phyloP scores from a whole-genome alignment of 768 basidiomycete genomes.

The Trametes coccinea region DNA sequence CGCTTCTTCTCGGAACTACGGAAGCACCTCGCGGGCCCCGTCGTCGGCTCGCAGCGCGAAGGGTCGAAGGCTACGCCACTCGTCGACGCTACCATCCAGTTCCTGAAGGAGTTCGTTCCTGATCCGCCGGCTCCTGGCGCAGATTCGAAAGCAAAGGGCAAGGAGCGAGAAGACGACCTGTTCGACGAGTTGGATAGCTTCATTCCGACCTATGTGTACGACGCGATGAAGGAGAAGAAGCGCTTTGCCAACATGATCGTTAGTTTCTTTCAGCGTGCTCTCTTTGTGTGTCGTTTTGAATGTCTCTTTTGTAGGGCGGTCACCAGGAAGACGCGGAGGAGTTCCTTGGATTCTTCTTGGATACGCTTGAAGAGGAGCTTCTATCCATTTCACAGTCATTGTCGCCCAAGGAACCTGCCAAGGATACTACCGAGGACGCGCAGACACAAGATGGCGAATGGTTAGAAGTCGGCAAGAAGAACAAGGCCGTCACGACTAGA shows the following conservation, averaged over 20 bases:
- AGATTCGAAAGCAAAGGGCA: slow-evolving; percentile 42
- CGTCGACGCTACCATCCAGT: slow-evolving; percentile 67
- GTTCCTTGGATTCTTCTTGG: slow-evolving; percentile 96
- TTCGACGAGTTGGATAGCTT: slow-evolving; percentile 72
- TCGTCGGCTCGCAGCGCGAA: slow-evolving; percentile 32
- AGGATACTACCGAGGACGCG: slow-evolving; percentile 34
- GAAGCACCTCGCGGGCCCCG: slow-evolving; percentile 44
- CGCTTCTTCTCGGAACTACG: slow-evolving; percentile 74
- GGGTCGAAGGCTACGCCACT: slow-evolving; percentile 48
- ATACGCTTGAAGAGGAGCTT: slow-evolving; percentile 92
- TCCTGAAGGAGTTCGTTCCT: slow-evolving; percentile 72
- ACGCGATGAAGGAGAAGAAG: slow-evolving; percentile 91
- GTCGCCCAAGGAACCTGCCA: slow-evolving; percentile 31
- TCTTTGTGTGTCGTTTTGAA: slow-evolving; percentile 5
- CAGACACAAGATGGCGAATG: slow-evolving; percentile 65
- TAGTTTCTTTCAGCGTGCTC: slow-evolving; percentile 31
- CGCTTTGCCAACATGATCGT: slow-evolving; percentile 92
- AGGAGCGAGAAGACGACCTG: slow-evolving; percentile 41
- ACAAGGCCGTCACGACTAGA: slow-evolving; percentile 76
- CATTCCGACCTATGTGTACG: slow-evolving; percentile 83
- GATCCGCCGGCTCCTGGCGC: slow-evolving; percentile 26
- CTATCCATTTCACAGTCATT: slow-evolving; percentile 61
- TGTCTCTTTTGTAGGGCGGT: slow-evolving; percentile 55
- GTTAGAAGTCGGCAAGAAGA: slow-evolving; percentile 92
- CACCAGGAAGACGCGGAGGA: slow-evolving; percentile 99